Conservation (phyloP, 257 asterid species). For the Gynochthodes officinalis region DNA sequence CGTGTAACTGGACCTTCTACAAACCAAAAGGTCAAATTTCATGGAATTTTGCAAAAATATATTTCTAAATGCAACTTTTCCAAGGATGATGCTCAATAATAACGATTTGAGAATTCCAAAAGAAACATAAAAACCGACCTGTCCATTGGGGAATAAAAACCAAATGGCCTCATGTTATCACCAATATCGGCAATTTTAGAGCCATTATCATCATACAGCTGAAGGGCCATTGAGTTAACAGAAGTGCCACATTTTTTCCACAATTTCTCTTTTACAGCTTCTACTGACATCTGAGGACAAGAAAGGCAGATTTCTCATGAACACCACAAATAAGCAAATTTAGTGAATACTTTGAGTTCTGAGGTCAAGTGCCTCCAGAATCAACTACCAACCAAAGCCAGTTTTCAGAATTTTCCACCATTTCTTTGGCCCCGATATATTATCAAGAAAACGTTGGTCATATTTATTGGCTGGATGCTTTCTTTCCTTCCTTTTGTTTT, state of each 20-base stretch:
- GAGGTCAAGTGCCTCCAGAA: background rate
- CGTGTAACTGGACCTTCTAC: background rate
- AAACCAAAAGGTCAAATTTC: background rate
- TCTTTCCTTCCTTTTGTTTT: no score
- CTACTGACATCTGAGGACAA: slow-evolving; percentile 63
- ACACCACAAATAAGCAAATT: background rate
- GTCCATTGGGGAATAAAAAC: slow-evolving; percentile 82
- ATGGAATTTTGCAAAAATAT: no score
- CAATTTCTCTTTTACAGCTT: slow-evolving; percentile 82
- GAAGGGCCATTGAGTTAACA: slow-evolving; percentile 74
- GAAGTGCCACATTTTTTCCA: slow-evolving; percentile 96
- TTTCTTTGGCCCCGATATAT: background rate
- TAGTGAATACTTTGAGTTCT: background rate
- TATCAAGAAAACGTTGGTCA: background rate
- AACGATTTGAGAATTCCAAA: background rate
- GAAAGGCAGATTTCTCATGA: background rate
- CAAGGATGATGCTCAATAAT: background rate
- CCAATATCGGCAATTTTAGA: slow-evolving; percentile 57
- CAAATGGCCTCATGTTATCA: slow-evolving; percentile 63
- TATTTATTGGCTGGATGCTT: background rate
- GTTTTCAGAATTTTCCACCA: background rate
- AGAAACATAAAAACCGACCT: slow-evolving; percentile 49
- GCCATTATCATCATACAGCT: slow-evolving; percentile 76
- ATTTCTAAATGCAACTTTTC: background rate
- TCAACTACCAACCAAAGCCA: background rate